These are phyloP conservation scores for Arthrobotrys megalospora DNA, from an alignment of 2,329 filamentous ascomycete species.

Conservation along the genomic window DNA sequence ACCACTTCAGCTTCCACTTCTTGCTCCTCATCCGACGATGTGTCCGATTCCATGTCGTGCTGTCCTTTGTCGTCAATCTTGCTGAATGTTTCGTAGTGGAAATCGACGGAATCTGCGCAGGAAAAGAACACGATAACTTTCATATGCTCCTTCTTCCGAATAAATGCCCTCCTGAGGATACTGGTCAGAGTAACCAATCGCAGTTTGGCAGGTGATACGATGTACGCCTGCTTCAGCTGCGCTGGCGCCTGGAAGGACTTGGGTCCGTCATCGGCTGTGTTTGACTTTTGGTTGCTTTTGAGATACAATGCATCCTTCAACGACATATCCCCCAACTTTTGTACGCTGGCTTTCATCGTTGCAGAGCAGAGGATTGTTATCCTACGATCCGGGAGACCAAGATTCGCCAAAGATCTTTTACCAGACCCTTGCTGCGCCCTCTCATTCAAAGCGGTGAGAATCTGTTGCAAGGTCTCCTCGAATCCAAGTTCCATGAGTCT, in stretches of 20 bases:
- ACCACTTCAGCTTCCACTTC: slow-evolving; percentile 63
- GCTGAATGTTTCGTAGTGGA: slow-evolving; percentile 88
- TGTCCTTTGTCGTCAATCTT: background rate
- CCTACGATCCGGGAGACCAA: slow-evolving; percentile 75
- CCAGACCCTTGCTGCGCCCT: slow-evolving; percentile 20
- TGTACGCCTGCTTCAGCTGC: slow-evolving; percentile 92
- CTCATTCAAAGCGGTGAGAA: slow-evolving; percentile 77
- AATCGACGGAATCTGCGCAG: slow-evolving; percentile 96
- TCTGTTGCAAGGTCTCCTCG: slow-evolving; percentile 90
- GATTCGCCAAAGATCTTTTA: slow-evolving; percentile 4
- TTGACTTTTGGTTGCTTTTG: slow-evolving; percentile 68
- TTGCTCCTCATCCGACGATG: slow-evolving; percentile 62
- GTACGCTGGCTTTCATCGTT: slow-evolving; percentile 97
- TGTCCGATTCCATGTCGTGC: slow-evolving; percentile 65
- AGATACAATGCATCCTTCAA: slow-evolving; percentile 92
- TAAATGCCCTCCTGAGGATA: slow-evolving; percentile 87
- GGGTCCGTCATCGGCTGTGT: slow-evolving; percentile 70
- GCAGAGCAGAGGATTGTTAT: slow-evolving; percentile 94
- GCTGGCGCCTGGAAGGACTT: slow-evolving; percentile 84
- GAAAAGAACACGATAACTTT: slow-evolving; percentile 98
- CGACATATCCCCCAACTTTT: slow-evolving; percentile 93
- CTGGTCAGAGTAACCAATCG: slow-evolving; percentile 89
- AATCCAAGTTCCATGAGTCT: slow-evolving; percentile 99
- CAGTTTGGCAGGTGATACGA: slow-evolving; percentile 88
- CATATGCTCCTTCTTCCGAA: slow-evolving; percentile 90